Evolutionary conservation across 345 rosid genomes (phyloP).

Genomic region (Salix suchowensis): DNA sequence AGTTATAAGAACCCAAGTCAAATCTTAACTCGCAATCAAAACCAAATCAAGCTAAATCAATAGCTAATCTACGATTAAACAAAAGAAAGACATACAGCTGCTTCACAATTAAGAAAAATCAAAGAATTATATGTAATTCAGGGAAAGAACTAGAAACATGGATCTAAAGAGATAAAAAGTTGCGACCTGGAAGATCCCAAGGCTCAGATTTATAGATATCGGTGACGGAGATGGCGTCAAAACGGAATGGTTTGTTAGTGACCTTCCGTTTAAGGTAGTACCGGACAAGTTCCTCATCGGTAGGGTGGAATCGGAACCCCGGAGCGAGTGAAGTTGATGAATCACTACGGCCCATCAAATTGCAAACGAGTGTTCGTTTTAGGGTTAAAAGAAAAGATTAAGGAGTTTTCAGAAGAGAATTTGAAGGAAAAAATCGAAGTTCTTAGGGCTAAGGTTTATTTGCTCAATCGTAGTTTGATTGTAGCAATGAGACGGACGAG

Average conservation of each 20-base stretch:
- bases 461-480: not conserved
- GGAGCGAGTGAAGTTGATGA: slow-evolving; percentile 63
- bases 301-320: slow-evolving; percentile 92
- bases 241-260: slow-evolving; percentile 58
- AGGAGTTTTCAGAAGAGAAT: not conserved
- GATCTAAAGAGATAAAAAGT: not conserved
- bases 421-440: not conserved
- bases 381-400: not conserved
- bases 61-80: not conserved
- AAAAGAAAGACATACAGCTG: not conserved
- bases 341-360: slow-evolving; percentile 48
- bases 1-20: no score
- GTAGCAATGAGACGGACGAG: not conserved
- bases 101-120: not conserved
- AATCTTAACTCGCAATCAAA: no score
- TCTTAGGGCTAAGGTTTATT: not conserved
- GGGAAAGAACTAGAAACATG: not conserved
- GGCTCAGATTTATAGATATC: slow-evolving; percentile 85
- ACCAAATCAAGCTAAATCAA: not conserved
- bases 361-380: not conserved
- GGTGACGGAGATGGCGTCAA: slow-evolving; percentile 65
- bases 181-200: slow-evolving; percentile 88
- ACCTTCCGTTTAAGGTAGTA: slow-evolving; percentile 83
- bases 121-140: not conserved
- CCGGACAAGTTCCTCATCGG: slow-evolving; percentile 92